Conservation (phyloP, 164 flowering plant species). For the Stephania cephalantha region DNA sequence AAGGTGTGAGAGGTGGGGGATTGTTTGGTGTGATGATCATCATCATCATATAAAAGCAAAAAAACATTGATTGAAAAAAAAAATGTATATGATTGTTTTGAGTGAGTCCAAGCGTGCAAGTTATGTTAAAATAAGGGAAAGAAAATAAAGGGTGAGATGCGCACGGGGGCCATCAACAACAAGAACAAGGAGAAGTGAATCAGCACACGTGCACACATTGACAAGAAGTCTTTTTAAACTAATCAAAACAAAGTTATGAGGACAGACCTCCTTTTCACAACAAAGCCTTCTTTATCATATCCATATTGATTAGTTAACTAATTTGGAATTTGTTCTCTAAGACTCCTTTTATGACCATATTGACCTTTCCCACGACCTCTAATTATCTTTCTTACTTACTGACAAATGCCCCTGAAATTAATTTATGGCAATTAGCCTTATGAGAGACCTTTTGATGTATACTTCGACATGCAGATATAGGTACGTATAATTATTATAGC, state of each 20-base stretch:
- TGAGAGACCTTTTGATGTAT: too few species aligned
- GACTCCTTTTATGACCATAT: neutral
- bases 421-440: too few species aligned
- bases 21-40: too few species aligned
- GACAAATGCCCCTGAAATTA: too few species aligned
- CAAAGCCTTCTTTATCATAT: neutral
- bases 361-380: neutral
- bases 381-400: neutral
- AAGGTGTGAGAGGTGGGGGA: too few species aligned
- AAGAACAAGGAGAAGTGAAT: conserved; percentile 9
- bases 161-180: conserved; percentile 21
- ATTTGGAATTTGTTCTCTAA: neutral
- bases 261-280: neutral
- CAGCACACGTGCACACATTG: conserved; percentile 47
- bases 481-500: too few species aligned
- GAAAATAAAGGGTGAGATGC: conserved; percentile 3
- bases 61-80: neutral
- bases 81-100: neutral
- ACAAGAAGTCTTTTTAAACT: conserved; percentile 7
- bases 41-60: neutral
- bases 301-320: too few species aligned
- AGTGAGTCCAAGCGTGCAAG: conserved; percentile 26
- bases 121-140: conserved; percentile 25
- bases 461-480: too few species aligned
- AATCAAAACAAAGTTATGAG: neutral